Conservation (phyloP, 1,284 basidiomycete genomes). For the Phellinidium pouzarii region DNA sequence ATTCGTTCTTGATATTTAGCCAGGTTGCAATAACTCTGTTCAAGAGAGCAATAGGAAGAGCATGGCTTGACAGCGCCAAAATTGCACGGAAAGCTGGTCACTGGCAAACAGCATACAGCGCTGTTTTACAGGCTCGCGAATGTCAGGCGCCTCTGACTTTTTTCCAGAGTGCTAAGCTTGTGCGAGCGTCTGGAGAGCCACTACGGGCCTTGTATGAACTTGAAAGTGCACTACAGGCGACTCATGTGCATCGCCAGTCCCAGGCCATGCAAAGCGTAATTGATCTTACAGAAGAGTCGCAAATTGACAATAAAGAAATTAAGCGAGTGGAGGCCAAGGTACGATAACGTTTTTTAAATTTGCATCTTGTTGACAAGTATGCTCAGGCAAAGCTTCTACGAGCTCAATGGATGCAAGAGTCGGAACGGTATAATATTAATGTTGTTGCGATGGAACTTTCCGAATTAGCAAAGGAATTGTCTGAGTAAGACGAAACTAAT, state of each 20-base stretch:
- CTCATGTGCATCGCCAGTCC: slow-evolving; percentile 33
- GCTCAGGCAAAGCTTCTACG: slow-evolving; percentile 78
- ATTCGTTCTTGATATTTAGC: slow-evolving; percentile 20
- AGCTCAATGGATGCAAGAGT: slow-evolving; percentile 91
- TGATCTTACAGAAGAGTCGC: slow-evolving; percentile 46
- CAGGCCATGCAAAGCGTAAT: slow-evolving; percentile 37
- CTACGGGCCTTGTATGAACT: slow-evolving; percentile 87
- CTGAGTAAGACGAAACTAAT: slow-evolving; percentile 47
- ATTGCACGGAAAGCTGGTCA: slow-evolving; percentile 94
- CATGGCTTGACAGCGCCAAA: slow-evolving; percentile 92
- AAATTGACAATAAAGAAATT: slow-evolving; percentile 34
- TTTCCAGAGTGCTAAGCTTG: slow-evolving; percentile 87
- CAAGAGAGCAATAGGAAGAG: slow-evolving; percentile 64
- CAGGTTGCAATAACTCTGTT: slow-evolving; percentile 32
- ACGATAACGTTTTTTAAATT: slow-evolving; percentile 15
- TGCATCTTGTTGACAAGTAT: slow-evolving; percentile 2
- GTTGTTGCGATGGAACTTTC: slow-evolving; percentile 58
- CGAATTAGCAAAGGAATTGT: slow-evolving; percentile 47
- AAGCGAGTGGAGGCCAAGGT: slow-evolving; percentile 70
- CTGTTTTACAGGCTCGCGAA: slow-evolving; percentile 86
- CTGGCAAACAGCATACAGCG: slow-evolving; percentile 95
- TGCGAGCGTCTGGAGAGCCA: slow-evolving; percentile 76
- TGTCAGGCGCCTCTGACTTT: slow-evolving; percentile 75
- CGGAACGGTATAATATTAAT: slow-evolving; percentile 73
- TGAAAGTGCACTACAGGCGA: slow-evolving; percentile 60